These are phyloP conservation scores for Chalciporus piperatus DNA, from an alignment of 768 basidiomycete species.

Conservation along the genomic window DNA sequence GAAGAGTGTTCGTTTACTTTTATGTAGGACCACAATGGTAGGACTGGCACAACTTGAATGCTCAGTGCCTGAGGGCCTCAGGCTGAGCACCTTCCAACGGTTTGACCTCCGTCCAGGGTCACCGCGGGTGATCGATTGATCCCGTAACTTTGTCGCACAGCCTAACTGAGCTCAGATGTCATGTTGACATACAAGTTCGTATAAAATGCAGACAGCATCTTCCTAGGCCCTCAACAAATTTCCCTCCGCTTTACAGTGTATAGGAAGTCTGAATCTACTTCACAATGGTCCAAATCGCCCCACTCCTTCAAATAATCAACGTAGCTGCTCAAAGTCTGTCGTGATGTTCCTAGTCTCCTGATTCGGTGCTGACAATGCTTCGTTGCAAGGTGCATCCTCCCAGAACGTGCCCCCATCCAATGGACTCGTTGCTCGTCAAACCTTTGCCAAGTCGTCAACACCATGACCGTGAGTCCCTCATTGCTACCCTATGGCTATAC, in stretches of 20 bases:
- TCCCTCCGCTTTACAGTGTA: neutral
- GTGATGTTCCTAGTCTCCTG: too few species aligned
- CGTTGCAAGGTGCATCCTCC: neutral
- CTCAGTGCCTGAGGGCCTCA: too few species aligned
- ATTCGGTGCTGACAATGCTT: neutral
- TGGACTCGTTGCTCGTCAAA: conserved; percentile 23
- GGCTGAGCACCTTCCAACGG: too few species aligned
- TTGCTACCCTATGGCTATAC: neutral
- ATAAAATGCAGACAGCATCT: neutral
- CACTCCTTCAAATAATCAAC: conserved; percentile 13
- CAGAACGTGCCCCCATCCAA: neutral
- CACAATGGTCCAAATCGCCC: conserved; percentile 22
- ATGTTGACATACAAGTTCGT: neutral
- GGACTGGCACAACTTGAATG: too few species aligned
- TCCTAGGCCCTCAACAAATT: neutral
- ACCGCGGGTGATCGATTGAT: neutral
- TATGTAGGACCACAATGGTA: too few species aligned
- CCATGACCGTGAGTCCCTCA: conserved; percentile 15
- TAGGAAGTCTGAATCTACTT: neutral
- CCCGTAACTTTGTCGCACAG: neutral
- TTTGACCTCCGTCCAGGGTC: neutral
- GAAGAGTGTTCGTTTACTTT: too few species aligned
- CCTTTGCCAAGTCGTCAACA: conserved; percentile 15
- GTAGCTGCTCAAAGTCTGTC: conserved; percentile 13
- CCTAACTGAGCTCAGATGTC: neutral